Percentiles rank a stretch among this genome's conserved stretches.
Conservation (phyloP, 108 stramenopile genomes). For the Stephanodiscus triporus region DNA sequence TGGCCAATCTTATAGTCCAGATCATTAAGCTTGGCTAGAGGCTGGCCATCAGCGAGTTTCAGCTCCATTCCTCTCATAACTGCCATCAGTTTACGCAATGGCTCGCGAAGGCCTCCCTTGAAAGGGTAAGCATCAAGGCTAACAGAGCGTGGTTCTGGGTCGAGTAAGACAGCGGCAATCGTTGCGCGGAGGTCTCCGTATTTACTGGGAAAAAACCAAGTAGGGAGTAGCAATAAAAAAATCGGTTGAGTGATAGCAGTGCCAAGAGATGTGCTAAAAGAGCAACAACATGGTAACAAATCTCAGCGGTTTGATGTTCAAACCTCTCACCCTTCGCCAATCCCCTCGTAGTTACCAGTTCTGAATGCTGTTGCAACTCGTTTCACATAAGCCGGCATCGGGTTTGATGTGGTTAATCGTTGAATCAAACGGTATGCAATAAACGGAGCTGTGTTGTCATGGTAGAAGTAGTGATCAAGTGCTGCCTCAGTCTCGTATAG, state of each 20-base stretch:
- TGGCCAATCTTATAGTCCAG: conserved; percentile 51
- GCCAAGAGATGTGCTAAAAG: background rate
- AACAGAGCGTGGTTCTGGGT: conserved; percentile 54
- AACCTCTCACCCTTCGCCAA: conserved; percentile 39
- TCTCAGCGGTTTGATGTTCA: background rate
- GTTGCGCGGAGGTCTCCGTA: conserved; percentile 73
- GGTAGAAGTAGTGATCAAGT: conserved; percentile 58
- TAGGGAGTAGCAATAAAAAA: background rate
- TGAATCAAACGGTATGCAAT: conserved; percentile 53
- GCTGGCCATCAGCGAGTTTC: conserved; percentile 22
- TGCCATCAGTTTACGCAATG: conserved; percentile 56
- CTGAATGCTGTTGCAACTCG: conserved; percentile 52
- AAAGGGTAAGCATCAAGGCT: conserved; percentile 61
- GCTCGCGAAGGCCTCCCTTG: conserved; percentile 58
- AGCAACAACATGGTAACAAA: background rate
- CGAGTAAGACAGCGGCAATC: conserved; percentile 60
- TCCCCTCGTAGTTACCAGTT: conserved; percentile 31
- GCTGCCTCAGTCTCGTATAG: conserved; percentile 54
- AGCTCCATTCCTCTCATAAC: conserved; percentile 60
- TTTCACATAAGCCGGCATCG: conserved; percentile 49
- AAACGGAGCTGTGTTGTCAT: conserved; percentile 62
- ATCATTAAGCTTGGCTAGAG: conserved; percentile 31
- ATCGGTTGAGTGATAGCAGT: background rate
- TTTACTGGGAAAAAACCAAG: conserved; percentile 8
- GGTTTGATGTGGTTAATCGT: conserved; percentile 56